Base-by-base conservation (phyloP, 768 basidiomycete species). In the Suillus alpinus region DNA sequence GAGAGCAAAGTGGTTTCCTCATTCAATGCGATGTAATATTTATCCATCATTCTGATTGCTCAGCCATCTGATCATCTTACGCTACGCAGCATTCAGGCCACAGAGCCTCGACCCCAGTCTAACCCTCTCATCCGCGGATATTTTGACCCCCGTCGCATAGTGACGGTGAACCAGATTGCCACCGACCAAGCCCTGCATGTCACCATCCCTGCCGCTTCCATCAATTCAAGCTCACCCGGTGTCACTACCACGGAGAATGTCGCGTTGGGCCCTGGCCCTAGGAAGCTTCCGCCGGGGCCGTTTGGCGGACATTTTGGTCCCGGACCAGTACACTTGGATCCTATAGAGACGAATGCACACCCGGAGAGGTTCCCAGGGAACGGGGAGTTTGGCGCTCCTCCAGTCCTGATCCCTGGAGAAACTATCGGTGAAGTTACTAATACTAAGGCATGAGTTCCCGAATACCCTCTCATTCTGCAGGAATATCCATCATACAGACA, bases 11-110 rank as follows among this genome's bases (percentile, higher is more conserved):
- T 71, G 29, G 71, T 61, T 0, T 78, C 77, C 4, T 80, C 78
- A 6, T 29, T 80, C 37, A 80, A 80, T 40, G 62, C 78, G 1
- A 68, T 71, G 79, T 80, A 68, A 62, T 77, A 63, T 6, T 9
- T 58, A 20, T 40, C 1, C 18, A 3, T 50, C 32, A 60, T 29
- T 31, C 23, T 20, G 13, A 9, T 20, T 34, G 7, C 36, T 34
- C n/a, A 18, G 41, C 6, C 18, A n/a, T 34, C 47, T 53, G n/a
- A 61, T 12, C 16, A 10, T 29, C 37, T 26, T 16, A 37, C 37
- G 43, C 29, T 40, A 6, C 23, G 13, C 31, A 75, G 72, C 12
- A 73, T 73, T 6, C 56, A 72, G 60, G 66, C 73, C 16, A 75
- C 74, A 3, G 68, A 74, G 59, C 65, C 67, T 58, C 50, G 56